Evolutionary conservation across 441 rosid genomes (phyloP).

Genomic region (Gossypium laxum): DNA sequence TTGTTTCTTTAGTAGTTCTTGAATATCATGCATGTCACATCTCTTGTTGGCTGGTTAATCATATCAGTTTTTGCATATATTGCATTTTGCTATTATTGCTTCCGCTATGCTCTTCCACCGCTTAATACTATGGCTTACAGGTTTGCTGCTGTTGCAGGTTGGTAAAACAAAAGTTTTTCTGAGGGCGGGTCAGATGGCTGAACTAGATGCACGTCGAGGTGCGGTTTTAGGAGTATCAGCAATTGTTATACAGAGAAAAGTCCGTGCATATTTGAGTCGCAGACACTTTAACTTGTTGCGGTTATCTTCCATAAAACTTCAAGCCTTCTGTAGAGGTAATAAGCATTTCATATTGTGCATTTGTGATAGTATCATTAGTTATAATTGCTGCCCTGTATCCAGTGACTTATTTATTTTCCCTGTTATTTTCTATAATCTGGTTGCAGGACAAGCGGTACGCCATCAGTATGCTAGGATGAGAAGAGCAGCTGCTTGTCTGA

Average conservation of each 20-base stretch:
- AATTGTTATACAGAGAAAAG: conserved; percentile 57
- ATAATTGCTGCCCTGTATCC: background rate
- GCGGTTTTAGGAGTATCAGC: conserved; percentile 76
- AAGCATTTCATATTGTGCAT: conserved; percentile 16
- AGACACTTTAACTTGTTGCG: conserved; percentile 43
- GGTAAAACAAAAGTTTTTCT: conserved; percentile 92
- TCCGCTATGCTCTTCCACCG: background rate
- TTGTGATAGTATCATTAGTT: conserved; percentile 9
- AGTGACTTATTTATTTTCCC: conserved; percentile 1
- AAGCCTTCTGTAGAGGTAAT: conserved; percentile 72
- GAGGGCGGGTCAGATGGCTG: conserved; percentile 98
- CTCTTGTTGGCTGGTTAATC: background rate
- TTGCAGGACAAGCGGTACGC: conserved; percentile 59
- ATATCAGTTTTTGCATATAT: conserved; percentile 5
- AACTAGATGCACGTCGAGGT: conserved; percentile 64
- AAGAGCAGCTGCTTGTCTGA: conserved; percentile 62
- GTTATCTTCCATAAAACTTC: conserved; percentile 50
- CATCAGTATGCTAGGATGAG: conserved; percentile 44
- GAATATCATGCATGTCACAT: conserved; percentile 1
- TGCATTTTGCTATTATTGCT: background rate
- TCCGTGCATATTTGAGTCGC: conserved; percentile 40
- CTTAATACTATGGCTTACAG: conserved; percentile 4
- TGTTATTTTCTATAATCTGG: conserved; percentile 15
- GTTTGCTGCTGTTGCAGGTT: conserved; percentile 36
- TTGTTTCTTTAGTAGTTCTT: background rate